Evolutionary conservation across 345 rosid species (phyloP).

Genomic region (Rhodamnia rubescens): DNA sequence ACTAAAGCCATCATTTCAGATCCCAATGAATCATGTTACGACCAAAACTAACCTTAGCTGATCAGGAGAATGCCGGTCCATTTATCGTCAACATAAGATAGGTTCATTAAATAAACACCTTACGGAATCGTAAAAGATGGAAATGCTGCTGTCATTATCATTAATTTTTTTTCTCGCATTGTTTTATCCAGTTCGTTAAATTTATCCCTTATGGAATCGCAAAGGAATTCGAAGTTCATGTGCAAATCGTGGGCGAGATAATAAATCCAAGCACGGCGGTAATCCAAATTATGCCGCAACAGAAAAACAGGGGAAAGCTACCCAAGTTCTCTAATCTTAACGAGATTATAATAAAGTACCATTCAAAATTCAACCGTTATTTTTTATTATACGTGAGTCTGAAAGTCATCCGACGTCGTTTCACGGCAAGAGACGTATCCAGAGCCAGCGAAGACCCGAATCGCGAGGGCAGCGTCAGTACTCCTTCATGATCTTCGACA

Average conservation of each 20-base stretch:
- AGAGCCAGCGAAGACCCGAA: not conserved
- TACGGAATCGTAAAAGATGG: no score
- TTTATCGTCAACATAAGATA: not conserved
- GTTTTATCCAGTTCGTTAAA: not conserved
- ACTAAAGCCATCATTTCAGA: not conserved
- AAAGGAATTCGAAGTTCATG: not conserved
- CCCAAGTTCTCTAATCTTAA: not conserved
- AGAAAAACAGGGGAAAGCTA: not conserved
- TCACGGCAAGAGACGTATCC: not conserved
- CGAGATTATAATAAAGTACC: not conserved
- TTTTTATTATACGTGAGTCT: not conserved
- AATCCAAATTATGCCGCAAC: not conserved
- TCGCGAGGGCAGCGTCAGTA: slow-evolving; percentile 27
- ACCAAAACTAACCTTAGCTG: not conserved
- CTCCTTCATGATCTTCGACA: slow-evolving; percentile 58
- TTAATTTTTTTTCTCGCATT: no score
- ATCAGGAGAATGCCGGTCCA: not conserved
- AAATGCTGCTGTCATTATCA: no score
- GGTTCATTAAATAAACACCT: no score
- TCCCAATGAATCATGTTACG: not conserved
- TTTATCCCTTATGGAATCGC: not conserved
- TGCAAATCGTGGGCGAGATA: not conserved
- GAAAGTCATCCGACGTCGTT: not conserved
- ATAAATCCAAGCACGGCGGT: not conserved
- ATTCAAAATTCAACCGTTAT: not conserved